Evolutionary conservation across 2,329 filamentous ascomycete genomes (phyloP).

Genomic region (Neoascochyta sp.): DNA sequence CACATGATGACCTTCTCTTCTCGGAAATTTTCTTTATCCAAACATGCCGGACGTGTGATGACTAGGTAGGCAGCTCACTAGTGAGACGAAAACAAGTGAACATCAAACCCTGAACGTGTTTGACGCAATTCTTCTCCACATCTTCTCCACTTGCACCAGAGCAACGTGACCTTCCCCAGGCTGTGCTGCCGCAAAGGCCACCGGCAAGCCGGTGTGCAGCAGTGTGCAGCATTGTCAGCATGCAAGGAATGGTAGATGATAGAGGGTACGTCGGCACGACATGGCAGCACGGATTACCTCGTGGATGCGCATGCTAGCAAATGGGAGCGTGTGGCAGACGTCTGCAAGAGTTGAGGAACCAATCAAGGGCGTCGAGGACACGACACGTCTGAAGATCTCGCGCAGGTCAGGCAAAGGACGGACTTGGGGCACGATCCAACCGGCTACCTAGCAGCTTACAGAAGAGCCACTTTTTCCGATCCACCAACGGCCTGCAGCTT

Average conservation of each 20-base stretch:
- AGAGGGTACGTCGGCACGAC: too few species aligned
- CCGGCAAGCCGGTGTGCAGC: too few species aligned
- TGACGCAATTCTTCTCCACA: slow-evolving; percentile 12
- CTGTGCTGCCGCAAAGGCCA: too few species aligned
- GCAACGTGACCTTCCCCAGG: slow-evolving; percentile 4
- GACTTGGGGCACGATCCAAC: too few species aligned
- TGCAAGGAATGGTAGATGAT: too few species aligned
- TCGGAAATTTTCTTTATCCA: slow-evolving; percentile 3
- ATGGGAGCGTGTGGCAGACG: slow-evolving; percentile 11
- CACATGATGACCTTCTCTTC: slow-evolving; percentile 9
- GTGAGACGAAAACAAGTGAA: slow-evolving; percentile 1
- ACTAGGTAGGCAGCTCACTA: not conserved
- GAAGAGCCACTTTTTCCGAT: slow-evolving; percentile 14
- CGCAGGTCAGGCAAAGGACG: slow-evolving; percentile 5
- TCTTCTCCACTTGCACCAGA: slow-evolving; percentile 5
- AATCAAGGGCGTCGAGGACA: slow-evolving; percentile 15
- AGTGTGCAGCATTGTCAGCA: too few species aligned
- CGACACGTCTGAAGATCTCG: slow-evolving; percentile 24
- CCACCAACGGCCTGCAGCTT: slow-evolving; percentile 24
- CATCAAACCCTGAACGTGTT: slow-evolving; percentile 14
- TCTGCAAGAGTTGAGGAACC: slow-evolving; percentile 8
- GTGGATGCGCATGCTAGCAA: too few species aligned
- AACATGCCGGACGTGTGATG: too few species aligned
- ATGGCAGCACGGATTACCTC: too few species aligned
- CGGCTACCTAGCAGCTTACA: too few species aligned